phyloP scores from a whole-genome alignment of 1,284 basidiomycete genomes.

The Ganoderma lingzhi region DNA sequence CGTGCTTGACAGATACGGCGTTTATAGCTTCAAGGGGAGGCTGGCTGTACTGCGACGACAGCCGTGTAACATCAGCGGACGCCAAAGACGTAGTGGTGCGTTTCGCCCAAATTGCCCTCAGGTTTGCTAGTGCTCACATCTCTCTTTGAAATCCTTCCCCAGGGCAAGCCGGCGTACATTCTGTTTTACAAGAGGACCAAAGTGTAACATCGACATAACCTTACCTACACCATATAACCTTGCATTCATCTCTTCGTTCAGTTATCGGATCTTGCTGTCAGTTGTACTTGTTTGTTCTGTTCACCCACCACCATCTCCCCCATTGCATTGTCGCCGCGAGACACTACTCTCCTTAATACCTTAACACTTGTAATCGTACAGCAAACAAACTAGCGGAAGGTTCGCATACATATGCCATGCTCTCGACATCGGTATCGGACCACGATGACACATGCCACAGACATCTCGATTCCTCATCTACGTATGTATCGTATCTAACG shows the following conservation, averaged over 20 bases:
- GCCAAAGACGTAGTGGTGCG: slow-evolving; percentile 87
- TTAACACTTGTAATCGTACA: slow-evolving; percentile 48
- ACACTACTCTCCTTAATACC: slow-evolving; percentile 38
- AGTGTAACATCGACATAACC: slow-evolving; percentile 45
- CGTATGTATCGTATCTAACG: slow-evolving; percentile 10
- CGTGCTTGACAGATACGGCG: slow-evolving; percentile 75
- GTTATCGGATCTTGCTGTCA: slow-evolving; percentile 43
- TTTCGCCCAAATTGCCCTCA: slow-evolving; percentile 35
- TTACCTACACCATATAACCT: slow-evolving; percentile 32
- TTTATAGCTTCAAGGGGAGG: slow-evolving; percentile 81
- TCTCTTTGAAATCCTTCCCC: slow-evolving; percentile 23
- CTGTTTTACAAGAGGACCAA: slow-evolving; percentile 85
- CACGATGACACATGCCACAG: not conserved
- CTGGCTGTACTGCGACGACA: slow-evolving; percentile 92
- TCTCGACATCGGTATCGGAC: not conserved
- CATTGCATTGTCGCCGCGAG: slow-evolving; percentile 27
- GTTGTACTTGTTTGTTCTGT: slow-evolving; percentile 38
- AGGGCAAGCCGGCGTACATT: slow-evolving; percentile 90
- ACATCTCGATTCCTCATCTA: slow-evolving; percentile 10
- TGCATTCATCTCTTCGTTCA: slow-evolving; percentile 39
- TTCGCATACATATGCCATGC: slow-evolving; percentile 9
- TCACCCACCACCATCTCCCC: slow-evolving; percentile 2
- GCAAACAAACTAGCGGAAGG: slow-evolving; percentile 30
- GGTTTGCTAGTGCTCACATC: not conserved
- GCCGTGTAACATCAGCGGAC: slow-evolving; percentile 74